Evolutionary conservation across 371 early-diverging fungal genomes (phyloP).

Genomic region (Mucor piriformis): DNA sequence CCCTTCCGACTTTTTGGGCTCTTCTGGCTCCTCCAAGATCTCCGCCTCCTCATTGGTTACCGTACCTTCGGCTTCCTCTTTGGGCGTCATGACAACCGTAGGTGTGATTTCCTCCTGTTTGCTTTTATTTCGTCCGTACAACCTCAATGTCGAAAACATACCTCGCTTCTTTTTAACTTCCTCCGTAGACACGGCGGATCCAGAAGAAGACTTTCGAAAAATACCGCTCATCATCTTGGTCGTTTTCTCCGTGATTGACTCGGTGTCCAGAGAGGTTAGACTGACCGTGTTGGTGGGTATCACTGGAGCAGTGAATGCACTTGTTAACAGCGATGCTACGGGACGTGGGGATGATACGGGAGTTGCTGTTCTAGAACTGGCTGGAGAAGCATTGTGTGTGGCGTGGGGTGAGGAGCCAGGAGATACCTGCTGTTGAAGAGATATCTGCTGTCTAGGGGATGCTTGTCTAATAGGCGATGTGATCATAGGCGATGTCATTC

Average conservation of each 20-base stretch:
- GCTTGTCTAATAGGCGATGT: background rate
- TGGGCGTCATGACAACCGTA: background rate
- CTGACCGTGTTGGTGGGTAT: background rate
- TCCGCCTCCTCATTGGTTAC: background rate
- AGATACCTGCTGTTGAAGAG: too few species aligned
- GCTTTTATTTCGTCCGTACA: constrained; percentile 4
- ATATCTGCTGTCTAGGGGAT: background rate
- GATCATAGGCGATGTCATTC: background rate
- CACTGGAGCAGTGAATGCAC: background rate
- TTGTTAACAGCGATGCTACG: background rate
- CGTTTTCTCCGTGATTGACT: background rate
- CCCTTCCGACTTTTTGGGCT: background rate
- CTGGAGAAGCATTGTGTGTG: background rate
- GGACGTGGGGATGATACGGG: background rate
- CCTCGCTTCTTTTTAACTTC: constrained; percentile 14
- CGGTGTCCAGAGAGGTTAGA: background rate
- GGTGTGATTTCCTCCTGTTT: background rate
- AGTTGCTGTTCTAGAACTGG: too few species aligned
- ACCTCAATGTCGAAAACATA: constrained; percentile 13
- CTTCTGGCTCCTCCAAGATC: background rate
- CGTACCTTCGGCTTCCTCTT: background rate
- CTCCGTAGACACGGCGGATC: background rate
- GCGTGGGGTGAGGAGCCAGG: too few species aligned
- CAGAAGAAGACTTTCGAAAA: constrained; percentile 16
- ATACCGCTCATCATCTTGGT: constrained; percentile 8